phyloP scores from a whole-genome alignment of 129 eudicot species.

The Flaveria linearis region DNA sequence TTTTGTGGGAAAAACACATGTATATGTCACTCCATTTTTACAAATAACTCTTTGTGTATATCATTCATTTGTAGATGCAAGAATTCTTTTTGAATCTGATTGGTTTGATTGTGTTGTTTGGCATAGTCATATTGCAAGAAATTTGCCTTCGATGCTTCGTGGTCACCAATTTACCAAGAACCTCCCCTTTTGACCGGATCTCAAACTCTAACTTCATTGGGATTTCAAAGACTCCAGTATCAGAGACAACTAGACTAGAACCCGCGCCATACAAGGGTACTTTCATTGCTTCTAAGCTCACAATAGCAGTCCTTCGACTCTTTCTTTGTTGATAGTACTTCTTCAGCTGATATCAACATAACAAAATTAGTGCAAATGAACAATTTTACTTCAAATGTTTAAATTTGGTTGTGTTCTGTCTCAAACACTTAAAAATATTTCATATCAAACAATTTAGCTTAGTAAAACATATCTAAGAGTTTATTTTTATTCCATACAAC shows the following conservation, averaged over 20 bases:
- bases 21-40: conserved; percentile 32
- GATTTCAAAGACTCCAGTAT: conserved; percentile 44
- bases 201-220: conserved; percentile 73
- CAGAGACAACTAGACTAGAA: conserved; percentile 49
- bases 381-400: not conserved
- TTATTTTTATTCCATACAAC: not conserved
- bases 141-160: conserved; percentile 55
- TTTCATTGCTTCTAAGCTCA: conserved; percentile 60
- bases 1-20: conserved; percentile 17
- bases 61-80: conserved; percentile 57
- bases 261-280: conserved; percentile 96
- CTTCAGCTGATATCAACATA: conserved; percentile 50
- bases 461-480: not conserved
- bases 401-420: not conserved
- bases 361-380: not conserved
- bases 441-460: not conserved
- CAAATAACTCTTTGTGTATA: conserved; percentile 15
- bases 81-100: conserved; percentile 69
- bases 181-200: conserved; percentile 64
- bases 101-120: conserved; percentile 64
- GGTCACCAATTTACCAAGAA: conserved; percentile 84
- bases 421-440: not conserved
- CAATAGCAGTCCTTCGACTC: conserved; percentile 52
- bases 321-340: conserved; percentile 86
- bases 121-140: conserved; percentile 61